Evolutionary conservation across 768 basidiomycete genomes (phyloP), one percentile per base, ranked within the genome.

Genomic region (Tricholoma terreum): DNA sequence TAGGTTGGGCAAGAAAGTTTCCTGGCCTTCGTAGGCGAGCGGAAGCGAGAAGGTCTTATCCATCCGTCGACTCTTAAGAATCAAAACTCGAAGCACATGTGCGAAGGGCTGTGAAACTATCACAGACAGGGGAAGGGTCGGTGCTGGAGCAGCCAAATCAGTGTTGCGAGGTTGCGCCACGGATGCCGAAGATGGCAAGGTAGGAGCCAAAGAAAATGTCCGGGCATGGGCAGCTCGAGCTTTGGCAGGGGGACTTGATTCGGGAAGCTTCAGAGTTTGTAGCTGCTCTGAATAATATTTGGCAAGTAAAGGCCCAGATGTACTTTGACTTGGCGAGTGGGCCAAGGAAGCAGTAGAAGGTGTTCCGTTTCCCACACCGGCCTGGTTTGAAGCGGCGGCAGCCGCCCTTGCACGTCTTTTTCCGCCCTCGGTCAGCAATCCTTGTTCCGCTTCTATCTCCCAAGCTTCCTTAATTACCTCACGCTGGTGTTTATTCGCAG

Each of bases 371-470:
- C 72, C 72, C n/a, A 70, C 34, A 11, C 38, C 59, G 21, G 58
- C 52, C 57, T 54, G 55, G 2, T 57, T 53, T 15, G 66, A 59
- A 8, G 68, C 69, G 31, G 66, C 67, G 38, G 68, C 60, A 5
- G 74, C 75, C 0, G 84, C 86, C 57, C 85, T 75, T 19, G 85
- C 84, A 17, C 87, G 80, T 34, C 89, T 75, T 61, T 80, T 82
- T 15, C 85, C 88, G 17, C 88, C 90, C 63, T 91, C 91, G 0
- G 89, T 89, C 30, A 87, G 65, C 49, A 91, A 67, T 1, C 88
- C 89, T 58, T 85, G 85, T 64, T 91, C 89, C 0, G 86, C 87
- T 58, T 90, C 89, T 30, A 88, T 77, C 61, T 92, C 90, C 89
- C 89, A 91, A n/a, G 77, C 67, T 64, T 91, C 90, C 64, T 88